Conservation (phyloP, 495 filamentous ascomycete genomes). For the Penicillium cinerascens region DNA sequence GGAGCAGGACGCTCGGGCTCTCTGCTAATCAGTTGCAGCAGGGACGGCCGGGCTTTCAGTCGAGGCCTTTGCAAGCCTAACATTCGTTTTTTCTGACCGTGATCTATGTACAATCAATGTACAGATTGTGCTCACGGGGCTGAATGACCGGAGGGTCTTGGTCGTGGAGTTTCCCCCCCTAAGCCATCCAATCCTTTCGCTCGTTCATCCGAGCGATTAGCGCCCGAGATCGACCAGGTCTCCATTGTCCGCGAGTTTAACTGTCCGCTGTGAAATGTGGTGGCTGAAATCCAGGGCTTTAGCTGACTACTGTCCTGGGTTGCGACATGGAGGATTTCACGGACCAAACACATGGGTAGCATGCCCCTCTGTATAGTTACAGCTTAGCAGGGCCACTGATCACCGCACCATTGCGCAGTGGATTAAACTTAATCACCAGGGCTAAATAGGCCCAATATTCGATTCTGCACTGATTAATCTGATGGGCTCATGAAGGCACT, state of each 20-base stretch:
- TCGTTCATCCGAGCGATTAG: conserved; percentile 10
- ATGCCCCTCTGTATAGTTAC: background rate
- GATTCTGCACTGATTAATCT: too few relatives aligned
- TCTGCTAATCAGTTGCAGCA: conserved; percentile 65
- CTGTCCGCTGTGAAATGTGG: background rate
- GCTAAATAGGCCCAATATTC: too few relatives aligned
- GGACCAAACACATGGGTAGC: background rate
- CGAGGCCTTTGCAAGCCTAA: conserved; percentile 58
- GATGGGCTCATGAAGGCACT: too few relatives aligned
- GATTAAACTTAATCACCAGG: too few relatives aligned
- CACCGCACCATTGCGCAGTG: background rate
- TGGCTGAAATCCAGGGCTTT: background rate
- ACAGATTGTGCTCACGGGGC: background rate
- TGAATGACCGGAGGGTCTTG: conserved; percentile 3
- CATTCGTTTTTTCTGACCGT: conserved; percentile 36
- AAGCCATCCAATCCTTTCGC: conserved; percentile 18
- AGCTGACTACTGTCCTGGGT: background rate
- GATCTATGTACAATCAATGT: background rate
- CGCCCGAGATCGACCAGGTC: conserved; percentile 8
- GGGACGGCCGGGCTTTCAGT: conserved; percentile 66
- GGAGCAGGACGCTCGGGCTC: conserved; percentile 13
- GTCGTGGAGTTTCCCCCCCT: conserved; percentile 19
- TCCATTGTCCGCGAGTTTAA: background rate
- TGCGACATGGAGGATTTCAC: background rate
- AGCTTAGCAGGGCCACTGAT: background rate